Base-by-base conservation (phyloP, 345 rosid species). In the Citrus reticulata region DNA sequence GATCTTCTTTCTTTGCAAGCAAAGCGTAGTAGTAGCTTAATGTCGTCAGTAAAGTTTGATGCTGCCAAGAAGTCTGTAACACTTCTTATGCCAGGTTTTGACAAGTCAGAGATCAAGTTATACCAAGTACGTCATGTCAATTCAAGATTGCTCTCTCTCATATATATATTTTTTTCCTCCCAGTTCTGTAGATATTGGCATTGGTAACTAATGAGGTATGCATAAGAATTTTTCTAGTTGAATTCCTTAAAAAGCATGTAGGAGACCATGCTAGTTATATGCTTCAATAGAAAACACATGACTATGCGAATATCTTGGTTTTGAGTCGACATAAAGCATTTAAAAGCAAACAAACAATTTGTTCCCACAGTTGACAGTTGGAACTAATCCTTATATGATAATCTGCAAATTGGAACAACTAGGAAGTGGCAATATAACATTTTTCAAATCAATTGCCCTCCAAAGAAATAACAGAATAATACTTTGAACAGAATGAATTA, bases 1-100 rank as follows among this genome's bases (percentile, higher is more conserved):
- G 72, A 84, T 49, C 84, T 92, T 74, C 91, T 95, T 68, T 87
- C 93, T 32, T 51, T 60, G 62, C 81, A 77, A 34, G 67, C 77
- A 64, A 82, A 78, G 79, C 71, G 65, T 24, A 71, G 74, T 63
- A 79, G 72, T 78, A 79, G 82, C 75, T 66, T 72, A 65, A 73
- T 75, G 66, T 71, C 89, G 9, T 77, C 93, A 8, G 92, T 95
- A 51, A 85, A 76, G 77, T 92, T 93, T 81, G 92, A 93, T 83
- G 64, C 76, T 8, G 77, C 82, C 9, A 86, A 86, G 81, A 93
- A 90, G 79, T 85, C 83, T 3, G 86, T 92, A 55, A 91, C 90
- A 75, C 93, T 95, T 78, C 87, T 95, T 75, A 89, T 95, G 97
- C 99, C 97, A 27, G 97, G 98, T 57, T 93, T 91, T 81, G 90